Evolutionary conservation across 2,329 filamentous ascomycete genomes (phyloP), one percentile per base, ranked within the genome.

Genomic region (Magnaporthiopsis rhizophila): DNA sequence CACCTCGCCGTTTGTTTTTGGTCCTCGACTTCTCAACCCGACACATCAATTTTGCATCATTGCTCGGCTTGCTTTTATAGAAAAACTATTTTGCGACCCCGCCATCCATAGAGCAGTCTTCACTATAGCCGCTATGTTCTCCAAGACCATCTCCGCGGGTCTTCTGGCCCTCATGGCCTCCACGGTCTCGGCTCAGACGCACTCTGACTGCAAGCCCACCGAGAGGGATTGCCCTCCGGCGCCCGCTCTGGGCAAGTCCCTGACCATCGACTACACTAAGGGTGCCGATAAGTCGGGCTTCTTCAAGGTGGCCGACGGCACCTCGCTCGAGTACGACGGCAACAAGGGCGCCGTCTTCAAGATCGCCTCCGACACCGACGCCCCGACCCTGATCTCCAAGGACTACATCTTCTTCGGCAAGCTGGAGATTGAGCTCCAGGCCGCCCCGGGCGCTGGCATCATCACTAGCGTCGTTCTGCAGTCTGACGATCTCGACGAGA

Each of bases 351-450:
- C 83, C 66, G 74, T 78, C 67, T 86, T 86, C 77, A 83, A 85
- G 70, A 97, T 97, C 78, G 84, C 83, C 50, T 80, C 85, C 62
- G 83, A 86, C 67, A 80, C 74, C 15, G 83, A 92, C 62, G 86
- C 84, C 61, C 88, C 91, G 53, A 91, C 89, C 45, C 91, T 96
- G 76, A 83, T 81, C 71, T 85, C 85, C 65, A 83, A 87, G 72
- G 93, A 92, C 84, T 98, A 96, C 82, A 91, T 99, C 76, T 97
- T 98, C 90, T 98, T 97, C 76, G 95, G 95, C 67, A 88, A 88
- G 72, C 85, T 97, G 70, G 90, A 96, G 64, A 86, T 92, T 66
- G 86, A 85, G 36, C 80, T 96, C 72, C 89, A 92, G 76, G 89
- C 90, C 56, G 89, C 95, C 32, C 84, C 89, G 3, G 95, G 94